Evolutionary conservation across 257 asterid genomes (phyloP), one percentile per base, ranked within the genome.

Genomic region (Solanum microdontum): DNA sequence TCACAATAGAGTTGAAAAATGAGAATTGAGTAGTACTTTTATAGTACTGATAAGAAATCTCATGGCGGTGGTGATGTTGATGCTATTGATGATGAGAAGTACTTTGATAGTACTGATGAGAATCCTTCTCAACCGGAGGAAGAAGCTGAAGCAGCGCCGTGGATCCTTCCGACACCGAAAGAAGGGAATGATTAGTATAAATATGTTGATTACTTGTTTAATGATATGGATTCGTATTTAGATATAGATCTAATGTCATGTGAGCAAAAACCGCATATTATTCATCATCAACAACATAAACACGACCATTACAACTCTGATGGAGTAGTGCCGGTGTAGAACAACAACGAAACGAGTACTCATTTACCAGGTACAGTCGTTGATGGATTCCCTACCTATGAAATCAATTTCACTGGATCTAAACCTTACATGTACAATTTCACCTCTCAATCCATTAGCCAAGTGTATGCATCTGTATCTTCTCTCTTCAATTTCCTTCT

Each of bases 381-480:
- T 4, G 97, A 94, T 68, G 98, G 98, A 76, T 94, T 90, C 51
- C 98, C 98, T 5, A 89, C 95, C 2, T 94, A 91, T 48, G 98
- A 93, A 7, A 69, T 94, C 87, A 94, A 94, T 30, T 93, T 87
- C 32, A 32, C 91, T 34, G 94, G 91, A 82, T 87, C 96, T 58
- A 95, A 95, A 88, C 96, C 93, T 0, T 93, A 90, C 82, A 79
- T 95, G 93, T 95, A 94, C 94, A 95, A 93, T 91, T 96, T 96
- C 95, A 89, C 90, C 76, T 90, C 98, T 33, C 98, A 95, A 84
- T 90, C 98, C 90, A 90, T 96, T 30, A 94, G 95, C 92, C 98
- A 95, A 94, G 94, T 76, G 98, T 96, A 96, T 7, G 98, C 82
- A 87, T 73, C 24, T 89, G 97, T 77, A 87, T 73, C 23, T 88